Conservation (phyloP, 192 early-diverging fungal genomes). For the Mortierella alpina region DNA sequence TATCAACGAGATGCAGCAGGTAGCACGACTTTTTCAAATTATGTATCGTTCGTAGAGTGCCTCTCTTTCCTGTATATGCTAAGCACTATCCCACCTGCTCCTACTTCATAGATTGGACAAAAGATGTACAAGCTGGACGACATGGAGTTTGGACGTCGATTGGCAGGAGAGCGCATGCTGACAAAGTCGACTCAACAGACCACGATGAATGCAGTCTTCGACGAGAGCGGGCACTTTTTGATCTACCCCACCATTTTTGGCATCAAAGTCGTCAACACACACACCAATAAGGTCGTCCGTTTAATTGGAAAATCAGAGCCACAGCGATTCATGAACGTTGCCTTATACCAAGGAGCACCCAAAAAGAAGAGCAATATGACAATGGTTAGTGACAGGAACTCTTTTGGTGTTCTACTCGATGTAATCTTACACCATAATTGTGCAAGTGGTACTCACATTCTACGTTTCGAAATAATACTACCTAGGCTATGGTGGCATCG, state of each 20-base stretch:
- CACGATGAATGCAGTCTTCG: slow-evolving; percentile 88
- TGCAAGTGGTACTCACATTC: neutral
- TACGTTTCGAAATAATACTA: neutral
- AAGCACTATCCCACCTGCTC: neutral
- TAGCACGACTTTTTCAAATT: neutral
- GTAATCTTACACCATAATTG: neutral
- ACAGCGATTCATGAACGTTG: slow-evolving; percentile 89
- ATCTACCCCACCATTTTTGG: slow-evolving; percentile 95
- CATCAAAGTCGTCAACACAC: slow-evolving; percentile 93
- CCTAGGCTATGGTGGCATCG: slow-evolving; percentile 84
- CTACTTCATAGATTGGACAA: slow-evolving; percentile 69
- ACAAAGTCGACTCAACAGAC: slow-evolving; percentile 76
- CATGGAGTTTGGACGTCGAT: slow-evolving; percentile 97
- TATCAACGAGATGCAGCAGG: slow-evolving; percentile 89
- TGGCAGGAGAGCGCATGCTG: slow-evolving; percentile 90
- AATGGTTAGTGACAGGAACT: slow-evolving; percentile 57
- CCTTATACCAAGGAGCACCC: slow-evolving; percentile 91
- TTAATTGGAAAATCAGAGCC: slow-evolving; percentile 94
- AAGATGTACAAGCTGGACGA: slow-evolving; percentile 86
- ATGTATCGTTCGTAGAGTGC: too few relatives aligned
- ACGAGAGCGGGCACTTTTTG: slow-evolving; percentile 88
- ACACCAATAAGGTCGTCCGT: slow-evolving; percentile 84
- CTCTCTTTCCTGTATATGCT: too few relatives aligned
- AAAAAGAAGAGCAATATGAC: slow-evolving; percentile 81
- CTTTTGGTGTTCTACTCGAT: neutral